These are phyloP conservation scores for Simmondsia chinensis DNA, from an alignment of 148 eudicot species.

Conservation along the genomic window DNA sequence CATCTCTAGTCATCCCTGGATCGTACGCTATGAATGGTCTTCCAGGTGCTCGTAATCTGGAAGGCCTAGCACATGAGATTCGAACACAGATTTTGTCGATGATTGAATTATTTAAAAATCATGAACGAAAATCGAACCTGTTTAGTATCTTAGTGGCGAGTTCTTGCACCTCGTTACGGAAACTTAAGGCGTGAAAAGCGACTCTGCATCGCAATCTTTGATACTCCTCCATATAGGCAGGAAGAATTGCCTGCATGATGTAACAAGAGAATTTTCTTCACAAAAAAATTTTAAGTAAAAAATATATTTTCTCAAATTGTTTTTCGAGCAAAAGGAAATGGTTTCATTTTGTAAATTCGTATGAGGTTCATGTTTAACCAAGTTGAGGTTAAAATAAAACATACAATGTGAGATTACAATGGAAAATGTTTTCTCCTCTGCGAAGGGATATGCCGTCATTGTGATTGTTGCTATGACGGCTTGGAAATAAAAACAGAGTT, in stretches of 20 bases:
- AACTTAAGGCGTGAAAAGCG: conserved; percentile 66
- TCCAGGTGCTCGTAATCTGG: conserved; percentile 55
- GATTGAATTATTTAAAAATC: not conserved
- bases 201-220: conserved; percentile 88
- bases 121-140: conserved; percentile 26
- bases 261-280: not conserved
- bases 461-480: too few relatives aligned
- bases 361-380: too few relatives aligned
- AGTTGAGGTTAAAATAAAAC: too few relatives aligned
- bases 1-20: conserved; percentile 89
- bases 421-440: too few relatives aligned
- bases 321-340: too few relatives aligned
- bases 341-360: too few relatives aligned
- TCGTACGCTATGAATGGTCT: conserved; percentile 86
- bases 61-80: not conserved
- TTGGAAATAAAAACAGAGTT: too few relatives aligned
- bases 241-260: conserved; percentile 54
- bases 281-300: not conserved
- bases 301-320: too few relatives aligned
- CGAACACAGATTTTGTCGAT: conserved; percentile 1
- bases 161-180: conserved; percentile 73
- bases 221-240: conserved; percentile 69
- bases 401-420: too few relatives aligned
- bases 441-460: too few relatives aligned
- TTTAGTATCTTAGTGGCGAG: conserved; percentile 63